Evolutionary conservation across 768 basidiomycete genomes (phyloP), one percentile per base, ranked within the genome.

Genomic region (Rhodotorula babjevae): DNA sequence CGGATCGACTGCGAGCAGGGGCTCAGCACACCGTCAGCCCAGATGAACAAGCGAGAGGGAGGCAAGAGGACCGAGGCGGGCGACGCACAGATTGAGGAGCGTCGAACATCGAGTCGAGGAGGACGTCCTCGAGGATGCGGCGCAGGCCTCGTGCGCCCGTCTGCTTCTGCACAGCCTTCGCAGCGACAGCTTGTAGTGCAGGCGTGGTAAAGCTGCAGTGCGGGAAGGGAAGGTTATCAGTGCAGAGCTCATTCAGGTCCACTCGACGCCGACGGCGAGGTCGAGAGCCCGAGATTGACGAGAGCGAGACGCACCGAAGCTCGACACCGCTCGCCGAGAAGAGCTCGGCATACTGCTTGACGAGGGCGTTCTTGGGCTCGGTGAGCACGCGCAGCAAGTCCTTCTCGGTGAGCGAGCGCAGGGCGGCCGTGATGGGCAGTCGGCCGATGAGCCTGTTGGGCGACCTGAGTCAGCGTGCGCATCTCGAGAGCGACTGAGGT

Each of bases 321-420:
- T 73, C 58, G 47, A 74, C 70, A 14, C 69, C 69, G 16, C 67
- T 69, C 3, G 55, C 58, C 0, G 29, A 29, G 55, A 77, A 70
- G 0, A 66, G 60, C 25, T 55, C 62, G 42, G 64, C 87, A 77
- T 94, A 96, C 80, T 97, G 95, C 36, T 91, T 91, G 60, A 95
- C 84, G 23, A 97, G 84, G 6, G 93, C 92, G 27, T 94, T 93
- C 78, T 89, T 88, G 63, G 97, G 93, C 76, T 96, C 93, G 3
- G 90, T 91, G 56, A 98, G 85, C 69, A 97, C 91, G n/a, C 89
- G 86, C 40, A 92, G 87, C 27, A 98, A 84, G 80, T 97, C 95
- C 19, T 86, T 79, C 18, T 90, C 85, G 11, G 90, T 89, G 5
- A 97, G 84, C 12, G 90, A 89, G 12, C 89, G 81, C 12, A 98